Base-by-base conservation (phyloP, 164 flowering plant species). In the Amborella trichopoda region DNA sequence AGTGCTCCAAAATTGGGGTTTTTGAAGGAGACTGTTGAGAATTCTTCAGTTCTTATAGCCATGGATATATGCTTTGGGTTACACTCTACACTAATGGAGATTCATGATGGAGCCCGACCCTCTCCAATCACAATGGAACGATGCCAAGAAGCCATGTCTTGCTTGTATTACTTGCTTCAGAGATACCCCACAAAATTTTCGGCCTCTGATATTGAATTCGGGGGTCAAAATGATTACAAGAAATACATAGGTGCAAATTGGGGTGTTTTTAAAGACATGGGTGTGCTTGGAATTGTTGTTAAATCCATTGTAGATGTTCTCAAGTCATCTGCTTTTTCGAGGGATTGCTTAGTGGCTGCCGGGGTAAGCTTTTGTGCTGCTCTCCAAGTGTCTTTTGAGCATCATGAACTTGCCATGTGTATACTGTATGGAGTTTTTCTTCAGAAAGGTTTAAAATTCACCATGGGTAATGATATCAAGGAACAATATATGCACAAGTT, bases 291-390 rank as follows among this genome's bases (percentile, higher is more conserved):
- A 61, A 61, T 50, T 69, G 56, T 68, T 41, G 23, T 88, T 28
- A 41, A 37, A 16, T 71, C 65, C 1, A 55, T 88, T 45, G 32
- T 88, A 33, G 60, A 69, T 44, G 59, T 88, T 0, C 62, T 93
- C 62, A 80, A 76, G 13, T 82, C 94, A 0, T 16, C 54, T 8
- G 77, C 82, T 1, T 93, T 93, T 66, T 71, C 99, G 1, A 68
- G 99, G 68, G 99, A 93, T 69, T 78, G 91, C 57, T 69, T 68
- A 54, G 95, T 93, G 53, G 95, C 96, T 19, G 96, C 96, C 5
- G 99, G 99, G 3, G 99, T 85, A 55, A 68, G 77, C 53, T 72
- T 93, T 18, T 88, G 79, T 65, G 91, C 96, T 0, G 94, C 96
- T 48, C 62, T 93, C 16, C 99, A 88, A 68, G 86, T 68, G 6